A percentile compares a stretch with the other conserved stretches of the same genome.
Conservation (phyloP, 345 rosid species). For the Heritiera fomes region DNA sequence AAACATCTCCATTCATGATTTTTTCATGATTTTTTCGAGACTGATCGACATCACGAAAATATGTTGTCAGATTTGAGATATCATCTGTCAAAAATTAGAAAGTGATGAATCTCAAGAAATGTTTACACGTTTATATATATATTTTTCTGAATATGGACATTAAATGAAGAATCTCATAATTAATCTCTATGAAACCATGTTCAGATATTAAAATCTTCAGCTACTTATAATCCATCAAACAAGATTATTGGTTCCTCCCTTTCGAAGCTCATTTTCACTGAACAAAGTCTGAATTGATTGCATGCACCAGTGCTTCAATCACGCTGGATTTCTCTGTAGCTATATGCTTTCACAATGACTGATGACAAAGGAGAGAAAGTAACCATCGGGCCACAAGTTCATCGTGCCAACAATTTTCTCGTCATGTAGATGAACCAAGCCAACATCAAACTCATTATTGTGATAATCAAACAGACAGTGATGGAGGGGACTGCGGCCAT, state of each 20-base stretch:
- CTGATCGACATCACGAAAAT: too few species aligned
- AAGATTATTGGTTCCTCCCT: not conserved
- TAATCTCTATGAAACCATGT: not conserved
- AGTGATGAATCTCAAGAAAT: not conserved
- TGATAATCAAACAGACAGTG: not conserved
- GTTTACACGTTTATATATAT: not conserved
- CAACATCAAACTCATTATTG: constrained; percentile 7
- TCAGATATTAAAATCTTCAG: not conserved
- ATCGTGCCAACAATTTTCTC: constrained; percentile 12
- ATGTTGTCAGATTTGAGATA: too few species aligned
- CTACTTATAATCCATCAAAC: constrained; percentile 16
- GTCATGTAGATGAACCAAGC: not conserved
- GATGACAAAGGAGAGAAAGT: not conserved
- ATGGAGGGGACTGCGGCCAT: not conserved
- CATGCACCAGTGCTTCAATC: not conserved
- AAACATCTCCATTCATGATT: not conserved
- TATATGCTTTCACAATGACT: not conserved
- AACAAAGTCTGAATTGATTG: not conserved
- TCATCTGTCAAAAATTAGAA: too few species aligned
- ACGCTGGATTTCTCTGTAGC: too few species aligned
- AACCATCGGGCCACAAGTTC: constrained; percentile 5
- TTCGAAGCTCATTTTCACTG: not conserved
- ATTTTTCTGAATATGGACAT: not conserved
- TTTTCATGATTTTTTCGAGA: too few species aligned
- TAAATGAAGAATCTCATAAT: constrained; percentile 2